These are phyloP conservation scores for Stereum hirsutum DNA, from an alignment of 1,284 basidiomycete genomes.

Conservation along the genomic window DNA sequence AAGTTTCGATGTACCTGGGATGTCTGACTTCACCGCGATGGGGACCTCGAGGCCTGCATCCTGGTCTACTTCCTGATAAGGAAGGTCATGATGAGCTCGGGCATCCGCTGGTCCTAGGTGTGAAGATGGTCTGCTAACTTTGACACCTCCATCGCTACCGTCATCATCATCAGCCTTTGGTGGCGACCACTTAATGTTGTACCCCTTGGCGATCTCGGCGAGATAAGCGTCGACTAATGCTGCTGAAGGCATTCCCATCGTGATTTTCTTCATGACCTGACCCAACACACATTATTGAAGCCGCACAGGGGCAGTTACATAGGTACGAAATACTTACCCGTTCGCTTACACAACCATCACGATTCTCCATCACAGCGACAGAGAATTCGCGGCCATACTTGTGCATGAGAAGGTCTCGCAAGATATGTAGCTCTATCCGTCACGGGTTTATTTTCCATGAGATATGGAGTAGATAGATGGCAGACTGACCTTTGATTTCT, in stretches of 20 bases:
- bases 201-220: slow-evolving; percentile 81
- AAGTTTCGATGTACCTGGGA: slow-evolving; percentile 27
- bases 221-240: slow-evolving; percentile 85
- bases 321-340: slow-evolving; percentile 40
- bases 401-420: slow-evolving; percentile 92
- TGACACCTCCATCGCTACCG: slow-evolving; percentile 17
- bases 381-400: slow-evolving; percentile 87
- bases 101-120: neutral
- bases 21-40: slow-evolving; percentile 10
- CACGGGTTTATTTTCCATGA: neutral
- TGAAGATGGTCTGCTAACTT: neutral
- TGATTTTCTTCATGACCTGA: slow-evolving; percentile 68
- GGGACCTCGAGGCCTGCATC: neutral
- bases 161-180: slow-evolving; percentile 18
- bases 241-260: slow-evolving; percentile 56
- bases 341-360: slow-evolving; percentile 69
- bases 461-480: neutral
- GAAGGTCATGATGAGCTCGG: neutral
- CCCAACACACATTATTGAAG: neutral
- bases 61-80: neutral
- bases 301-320: neutral
- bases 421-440: slow-evolving; percentile 73
- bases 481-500: slow-evolving; percentile 69
- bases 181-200: slow-evolving; percentile 66
- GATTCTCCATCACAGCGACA: slow-evolving; percentile 74